Percentiles rank a stretch among this genome's conserved stretches.
Conservation (phyloP, 352 stramenopile species). For the Phytophthora kernoviae region DNA sequence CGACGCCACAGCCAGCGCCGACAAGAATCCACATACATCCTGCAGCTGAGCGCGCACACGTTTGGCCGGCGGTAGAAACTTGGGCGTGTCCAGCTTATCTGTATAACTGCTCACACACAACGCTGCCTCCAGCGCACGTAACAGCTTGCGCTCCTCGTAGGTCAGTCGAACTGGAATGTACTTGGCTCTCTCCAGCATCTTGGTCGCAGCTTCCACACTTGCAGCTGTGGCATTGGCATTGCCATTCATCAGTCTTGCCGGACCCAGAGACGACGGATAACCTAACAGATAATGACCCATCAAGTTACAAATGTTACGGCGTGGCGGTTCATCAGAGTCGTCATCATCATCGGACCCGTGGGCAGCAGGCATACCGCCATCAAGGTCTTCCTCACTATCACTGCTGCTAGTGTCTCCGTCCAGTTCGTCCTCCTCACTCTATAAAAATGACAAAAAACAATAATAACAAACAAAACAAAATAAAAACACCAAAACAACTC, state of each 20-base stretch:
- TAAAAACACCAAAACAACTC: constrained; percentile 10
- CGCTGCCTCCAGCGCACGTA: constrained; percentile 94
- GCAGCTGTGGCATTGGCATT: constrained; percentile 8
- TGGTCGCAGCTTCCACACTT: constrained; percentile 23
- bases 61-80: constrained; percentile 73
- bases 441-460: neutral
- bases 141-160: constrained; percentile 94
- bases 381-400: constrained; percentile 44
- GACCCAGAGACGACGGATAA: constrained; percentile 45
- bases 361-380: constrained; percentile 34
- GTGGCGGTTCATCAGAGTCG: constrained; percentile 38
- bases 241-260: constrained; percentile 24
- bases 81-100: constrained; percentile 87
- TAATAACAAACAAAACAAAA: constrained; percentile 1
- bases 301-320: constrained; percentile 89
- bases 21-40: constrained; percentile 92
- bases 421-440: constrained; percentile 52
- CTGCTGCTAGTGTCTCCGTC: constrained; percentile 50
- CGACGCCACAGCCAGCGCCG: constrained; percentile 89
- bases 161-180: constrained; percentile 96
- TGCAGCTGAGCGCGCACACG: constrained; percentile 89
- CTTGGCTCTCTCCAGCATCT: constrained; percentile 92
- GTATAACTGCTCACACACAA: constrained; percentile 95
- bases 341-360: constrained; percentile 35
- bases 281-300: constrained; percentile 88